Conservation (phyloP, 2,329 filamentous ascomycete species). For the Botrytis medusae region DNA sequence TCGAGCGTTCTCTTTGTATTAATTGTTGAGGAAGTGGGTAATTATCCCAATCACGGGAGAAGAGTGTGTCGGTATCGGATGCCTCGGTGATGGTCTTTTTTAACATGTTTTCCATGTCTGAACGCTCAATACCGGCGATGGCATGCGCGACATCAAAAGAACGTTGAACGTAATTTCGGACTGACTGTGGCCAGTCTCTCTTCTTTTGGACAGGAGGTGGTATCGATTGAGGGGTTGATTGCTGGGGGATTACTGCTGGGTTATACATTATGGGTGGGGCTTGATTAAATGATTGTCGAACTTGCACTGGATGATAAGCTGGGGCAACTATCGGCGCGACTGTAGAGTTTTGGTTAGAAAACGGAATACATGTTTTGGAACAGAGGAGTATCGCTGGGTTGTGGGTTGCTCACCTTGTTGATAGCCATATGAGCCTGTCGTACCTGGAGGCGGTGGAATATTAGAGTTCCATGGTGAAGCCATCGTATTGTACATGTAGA, state of each 20-base stretch:
- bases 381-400: neutral
- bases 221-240: constrained; percentile 36
- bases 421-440: constrained; percentile 39
- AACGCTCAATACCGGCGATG: constrained; percentile 58
- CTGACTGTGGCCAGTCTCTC: constrained; percentile 77
- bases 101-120: constrained; percentile 80
- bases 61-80: constrained; percentile 70
- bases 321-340: constrained; percentile 40
- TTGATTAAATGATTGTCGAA: constrained; percentile 42
- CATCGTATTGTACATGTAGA: constrained; percentile 36
- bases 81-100: constrained; percentile 82
- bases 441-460: constrained; percentile 44
- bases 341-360: constrained; percentile 28
- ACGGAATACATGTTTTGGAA: neutral
- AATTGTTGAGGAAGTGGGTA: constrained; percentile 84
- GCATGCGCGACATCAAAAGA: constrained; percentile 77
- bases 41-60: constrained; percentile 76
- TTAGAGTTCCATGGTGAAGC: constrained; percentile 37
- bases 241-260: constrained; percentile 33
- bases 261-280: constrained; percentile 39
- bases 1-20: constrained; percentile 65
- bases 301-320: constrained; percentile 48
- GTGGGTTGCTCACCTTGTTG: constrained; percentile 34
- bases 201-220: constrained; percentile 47
- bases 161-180: constrained; percentile 84